A percentile compares a stretch with the other conserved stretches of the same genome.
phyloP scores from a whole-genome alignment of 148 eudicot genomes.

The Amaranthus cruentus region DNA sequence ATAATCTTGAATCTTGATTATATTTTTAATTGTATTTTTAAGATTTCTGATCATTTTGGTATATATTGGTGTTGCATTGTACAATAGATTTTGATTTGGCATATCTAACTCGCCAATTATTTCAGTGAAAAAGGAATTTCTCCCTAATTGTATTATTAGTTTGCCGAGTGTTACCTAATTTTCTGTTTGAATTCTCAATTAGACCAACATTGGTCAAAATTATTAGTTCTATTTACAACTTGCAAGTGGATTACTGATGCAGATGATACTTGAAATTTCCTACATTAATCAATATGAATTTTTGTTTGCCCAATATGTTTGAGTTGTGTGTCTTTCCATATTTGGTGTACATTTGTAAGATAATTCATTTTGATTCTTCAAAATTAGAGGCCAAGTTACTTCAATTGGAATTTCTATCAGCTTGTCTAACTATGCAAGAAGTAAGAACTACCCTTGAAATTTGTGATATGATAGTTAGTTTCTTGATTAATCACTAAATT shows the following conservation, averaged over 20 bases:
- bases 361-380: neutral
- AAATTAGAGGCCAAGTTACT: neutral
- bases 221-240: no score
- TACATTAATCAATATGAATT: neutral
- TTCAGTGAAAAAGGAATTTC: no score
- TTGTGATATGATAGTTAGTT: neutral
- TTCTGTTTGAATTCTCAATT: no score
- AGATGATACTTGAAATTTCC: no score
- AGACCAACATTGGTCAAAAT: no score
- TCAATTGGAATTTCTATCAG: neutral
- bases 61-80: neutral
- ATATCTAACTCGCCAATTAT: no score
- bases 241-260: no score
- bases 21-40: neutral
- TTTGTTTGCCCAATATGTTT: neutral
- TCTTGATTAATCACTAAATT: neutral
- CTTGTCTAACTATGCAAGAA: neutral
- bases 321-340: neutral
- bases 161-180: no score
- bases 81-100: no score
- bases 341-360: neutral
- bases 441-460: neutral
- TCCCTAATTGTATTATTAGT: no score
- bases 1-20: conserved; percentile 2
- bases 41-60: neutral